Evolutionary conservation across 306 rosid species (phyloP).

Genomic region (Sophora flavescens): DNA sequence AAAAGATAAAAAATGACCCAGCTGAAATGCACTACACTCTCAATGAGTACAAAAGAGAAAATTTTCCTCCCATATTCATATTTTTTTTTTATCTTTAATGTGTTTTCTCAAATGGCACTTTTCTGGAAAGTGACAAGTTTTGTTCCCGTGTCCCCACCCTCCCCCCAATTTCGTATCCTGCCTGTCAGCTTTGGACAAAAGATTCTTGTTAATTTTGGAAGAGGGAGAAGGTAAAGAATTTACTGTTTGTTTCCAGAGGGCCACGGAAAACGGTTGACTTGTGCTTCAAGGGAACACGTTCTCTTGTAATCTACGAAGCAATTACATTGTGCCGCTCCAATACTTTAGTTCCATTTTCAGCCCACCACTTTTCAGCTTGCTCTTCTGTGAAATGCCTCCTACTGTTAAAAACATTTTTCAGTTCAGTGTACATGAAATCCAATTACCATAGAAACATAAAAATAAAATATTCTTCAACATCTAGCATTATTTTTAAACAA

Average conservation of each 20-base stretch:
- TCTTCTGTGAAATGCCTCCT: slow-evolving; percentile 89
- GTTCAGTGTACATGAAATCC: slow-evolving; percentile 36
- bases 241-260: slow-evolving; percentile 57
- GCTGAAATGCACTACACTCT: slow-evolving; percentile 41
- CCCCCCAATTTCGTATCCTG: slow-evolving; percentile 52
- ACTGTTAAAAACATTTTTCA: slow-evolving; percentile 58
- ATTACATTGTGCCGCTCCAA: slow-evolving; percentile 69
- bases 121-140: slow-evolving; percentile 31
- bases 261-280: slow-evolving; percentile 38
- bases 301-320: slow-evolving; percentile 56
- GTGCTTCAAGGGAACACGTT: slow-evolving; percentile 38
- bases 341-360: slow-evolving; percentile 73
- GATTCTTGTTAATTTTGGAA: slow-evolving; percentile 33
- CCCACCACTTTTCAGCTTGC: slow-evolving; percentile 92
- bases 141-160: slow-evolving; percentile 40
- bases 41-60: slow-evolving; percentile 35
- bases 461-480: slow-evolving; percentile 27
- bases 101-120: slow-evolving; percentile 36
- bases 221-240: slow-evolving; percentile 47
- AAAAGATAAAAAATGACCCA: slow-evolving; percentile 8
- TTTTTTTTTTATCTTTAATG: not conserved
- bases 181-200: slow-evolving; percentile 42
- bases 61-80: slow-evolving; percentile 21
- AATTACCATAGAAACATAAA: slow-evolving; percentile 28
- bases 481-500: not conserved